Evolutionary conservation across 1,139 yeast species (phyloP).

Genomic region (Pichia sp.): DNA sequence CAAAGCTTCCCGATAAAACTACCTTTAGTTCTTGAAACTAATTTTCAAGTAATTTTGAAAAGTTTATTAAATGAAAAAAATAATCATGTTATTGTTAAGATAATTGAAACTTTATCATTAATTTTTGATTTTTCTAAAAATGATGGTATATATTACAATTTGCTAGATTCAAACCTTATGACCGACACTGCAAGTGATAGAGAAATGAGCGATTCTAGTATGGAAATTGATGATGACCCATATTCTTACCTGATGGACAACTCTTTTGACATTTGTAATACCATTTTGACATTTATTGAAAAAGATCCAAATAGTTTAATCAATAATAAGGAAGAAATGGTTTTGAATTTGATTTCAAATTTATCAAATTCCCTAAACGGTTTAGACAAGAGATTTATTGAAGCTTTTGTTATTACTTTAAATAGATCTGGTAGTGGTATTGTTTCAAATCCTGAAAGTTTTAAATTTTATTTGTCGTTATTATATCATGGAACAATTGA

Average conservation of each 20-base stretch:
- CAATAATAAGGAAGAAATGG: slow-evolving; percentile 2
- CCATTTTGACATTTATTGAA: slow-evolving; percentile 1
- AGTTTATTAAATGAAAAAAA: slow-evolving; percentile 36
- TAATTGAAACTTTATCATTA: slow-evolving; percentile 32
- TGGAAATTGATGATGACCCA: slow-evolving; percentile 28
- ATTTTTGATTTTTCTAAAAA: slow-evolving; percentile 26
- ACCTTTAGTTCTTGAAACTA: slow-evolving; percentile 21
- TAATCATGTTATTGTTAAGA: slow-evolving; percentile 36
- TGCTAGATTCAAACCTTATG: slow-evolving; percentile 21
- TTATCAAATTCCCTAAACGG: slow-evolving; percentile 23
- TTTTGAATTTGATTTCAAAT: slow-evolving; percentile 9
- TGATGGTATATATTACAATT: slow-evolving; percentile 27
- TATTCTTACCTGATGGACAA: slow-evolving; percentile 13
- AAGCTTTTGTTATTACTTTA: slow-evolving; percentile 16
- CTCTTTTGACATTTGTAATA: slow-evolving; percentile 14
- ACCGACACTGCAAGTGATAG: slow-evolving; percentile 19
- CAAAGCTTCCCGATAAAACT: slow-evolving; percentile 31
- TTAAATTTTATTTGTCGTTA: slow-evolving; percentile 30
- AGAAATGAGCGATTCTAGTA: slow-evolving; percentile 26
- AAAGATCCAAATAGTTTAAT: neutral
- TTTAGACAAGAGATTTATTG: slow-evolving; percentile 17
- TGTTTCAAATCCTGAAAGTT: slow-evolving; percentile 24
- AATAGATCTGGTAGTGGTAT: slow-evolving; percentile 15
- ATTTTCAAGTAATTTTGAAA: slow-evolving; percentile 24
- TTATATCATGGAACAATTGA: slow-evolving; percentile 26